Base-by-base conservation (phyloP, 73 alveolate genomes). In the Tetrahymena borealis region DNA sequence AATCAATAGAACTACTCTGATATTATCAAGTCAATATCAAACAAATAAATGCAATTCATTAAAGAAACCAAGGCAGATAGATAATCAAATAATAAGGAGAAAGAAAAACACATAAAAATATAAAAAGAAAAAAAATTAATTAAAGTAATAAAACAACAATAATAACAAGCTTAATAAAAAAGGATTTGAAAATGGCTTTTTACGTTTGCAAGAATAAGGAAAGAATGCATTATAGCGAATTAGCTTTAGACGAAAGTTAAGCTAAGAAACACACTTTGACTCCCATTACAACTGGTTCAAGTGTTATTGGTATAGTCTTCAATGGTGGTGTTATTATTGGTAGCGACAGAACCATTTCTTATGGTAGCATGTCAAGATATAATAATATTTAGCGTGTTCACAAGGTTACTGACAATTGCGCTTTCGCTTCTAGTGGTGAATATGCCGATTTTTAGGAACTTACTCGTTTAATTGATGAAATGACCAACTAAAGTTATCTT, bases 401-500 rank as follows among this genome's bases (percentile, higher is more conserved):
- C 33, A 39, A 94, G 38, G 78, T 97, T 31, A 90, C 97, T 9
- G 94, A 91, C 32, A 95, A 96, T 79, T 92, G 97, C 38, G 96
- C 96, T 40, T 43, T 97, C 43, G 98, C 96, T 33, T 94, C 97
- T n/a, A 93, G 97, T 42, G 99, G 99, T 7, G 99, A 97, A 60
- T 94, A 91, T 92, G 37, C 98, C 28, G 99, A 97, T 91, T 96
- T 96, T 91, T 97, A 97, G 92, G 96, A 96, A 39, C 91, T 97
- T 38, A 91, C 79, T 38, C 94, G 93, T 91, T 90, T 94, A 33
- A 93, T 97, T 90, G 93, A 94, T 43, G 97, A 97, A 78, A 96
- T 96, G 91, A 90, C 94, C 39, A 97, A 93, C n/a, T 90, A 79
- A 42, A 98, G 97, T 40, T 93, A 91, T 40, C 92, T 96, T 42